Evolutionary conservation across 2,329 filamentous ascomycete genomes (phyloP), one percentile per base, ranked within the genome.

Genomic region (Xylaria sp.): DNA sequence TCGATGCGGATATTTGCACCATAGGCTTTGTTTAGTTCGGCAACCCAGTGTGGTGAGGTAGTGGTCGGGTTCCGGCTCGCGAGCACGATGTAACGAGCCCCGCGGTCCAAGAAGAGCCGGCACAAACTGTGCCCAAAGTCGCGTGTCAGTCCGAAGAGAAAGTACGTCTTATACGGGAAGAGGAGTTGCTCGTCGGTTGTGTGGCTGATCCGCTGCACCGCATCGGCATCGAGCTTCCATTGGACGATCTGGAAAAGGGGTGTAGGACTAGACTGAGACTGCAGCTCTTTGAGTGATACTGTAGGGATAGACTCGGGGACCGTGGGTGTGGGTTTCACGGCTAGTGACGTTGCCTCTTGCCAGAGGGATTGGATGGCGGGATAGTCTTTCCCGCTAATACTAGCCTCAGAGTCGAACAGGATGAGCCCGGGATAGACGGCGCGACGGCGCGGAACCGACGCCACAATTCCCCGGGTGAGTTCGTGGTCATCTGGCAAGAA

Each of bases 71-170:
- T 80, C 2, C 82, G 79, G 70, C 81, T 83, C 18, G 78, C 78
- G 3, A 83, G 69, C 0, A 83, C 77, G 43, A 84, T 75, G 69
- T 82, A 66, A 0, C 78, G 73, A 0, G 82, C 82, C 0, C 82
- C 82, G 4, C 80, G 76, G 12, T 76, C 52, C 2, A 79, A 71
- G 28, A 84, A 76, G 0, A 83, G 73, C 1, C 76, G 75, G 65
- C 79, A 80, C n/a, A 84, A 65, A 57, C 80, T 83, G 71, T 83
- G 82, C 13, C 81, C 82, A 18, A 83, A 75, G 64, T 83, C 82
- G n/a, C 81, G 78, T 0, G 81, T 83, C 50, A 83, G 70, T 8
- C 82, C 82, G 8, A 80, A 72, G 0, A 84, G 69, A 12, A 82
- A 61, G 62, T 84, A 83, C 0, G 81, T 82, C 65, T 77, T 79